Evolutionary conservation across 2,329 filamentous ascomycete species (phyloP).

Genomic region (Calonectria fujianensis): DNA sequence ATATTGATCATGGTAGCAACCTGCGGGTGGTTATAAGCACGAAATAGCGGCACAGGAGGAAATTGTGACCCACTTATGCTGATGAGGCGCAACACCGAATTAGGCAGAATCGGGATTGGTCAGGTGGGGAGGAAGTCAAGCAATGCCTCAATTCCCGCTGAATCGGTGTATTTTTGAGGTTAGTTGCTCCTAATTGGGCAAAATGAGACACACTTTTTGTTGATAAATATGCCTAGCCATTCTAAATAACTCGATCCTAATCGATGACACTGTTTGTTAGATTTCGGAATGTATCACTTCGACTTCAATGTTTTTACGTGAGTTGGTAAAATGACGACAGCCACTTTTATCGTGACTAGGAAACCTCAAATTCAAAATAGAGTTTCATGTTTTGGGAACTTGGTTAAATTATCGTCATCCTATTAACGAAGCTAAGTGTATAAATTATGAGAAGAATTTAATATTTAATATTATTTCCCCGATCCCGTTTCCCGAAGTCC

Average conservation of each 20-base stretch:
- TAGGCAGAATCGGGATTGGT: conserved; percentile 2
- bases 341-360: too few relatives aligned
- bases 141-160: neutral
- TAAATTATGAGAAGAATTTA: neutral
- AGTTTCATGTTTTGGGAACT: neutral
- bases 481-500: neutral
- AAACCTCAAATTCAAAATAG: neutral
- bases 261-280: too few relatives aligned
- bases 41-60: neutral
- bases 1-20: neutral
- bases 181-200: neutral
- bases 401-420: neutral
- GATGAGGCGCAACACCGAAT: neutral
- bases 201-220: neutral
- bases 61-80: neutral
- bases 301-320: fast-evolving
- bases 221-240: neutral
- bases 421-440: neutral
- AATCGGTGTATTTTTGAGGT: neutral
- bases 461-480: neutral
- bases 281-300: neutral
- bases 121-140: neutral
- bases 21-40: neutral
- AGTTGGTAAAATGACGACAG: too few relatives aligned
- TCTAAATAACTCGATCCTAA: neutral